Percentiles rank a stretch among this genome's conserved stretches.
Conservation (phyloP, 2,329 filamentous ascomycete species). For the Fusarium sororula region DNA sequence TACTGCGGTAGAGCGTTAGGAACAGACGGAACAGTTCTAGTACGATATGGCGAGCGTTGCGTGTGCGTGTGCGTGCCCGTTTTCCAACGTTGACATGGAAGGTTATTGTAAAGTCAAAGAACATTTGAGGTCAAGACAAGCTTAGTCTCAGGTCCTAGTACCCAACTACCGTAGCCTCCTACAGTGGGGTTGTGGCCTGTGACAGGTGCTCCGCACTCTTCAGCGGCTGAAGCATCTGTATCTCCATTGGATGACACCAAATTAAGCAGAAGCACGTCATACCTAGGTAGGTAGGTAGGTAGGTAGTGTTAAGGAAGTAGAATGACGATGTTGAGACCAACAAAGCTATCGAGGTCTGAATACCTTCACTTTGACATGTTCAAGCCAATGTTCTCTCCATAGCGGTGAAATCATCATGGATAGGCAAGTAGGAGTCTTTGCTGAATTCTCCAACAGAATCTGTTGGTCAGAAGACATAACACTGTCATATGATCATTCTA, state of each 20-base stretch:
- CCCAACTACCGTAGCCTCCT: not conserved
- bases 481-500: slow-evolving; percentile 8
- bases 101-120: not conserved
- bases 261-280: slow-evolving; percentile 2
- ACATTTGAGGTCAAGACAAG: slow-evolving; percentile 14
- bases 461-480: not conserved
- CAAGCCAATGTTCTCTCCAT: too few relatives aligned
- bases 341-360: not conserved
- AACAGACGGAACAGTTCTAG: not conserved
- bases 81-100: not conserved
- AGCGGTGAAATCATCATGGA: not conserved
- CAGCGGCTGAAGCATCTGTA: not conserved
- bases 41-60: not conserved
- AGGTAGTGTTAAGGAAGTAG: not conserved
- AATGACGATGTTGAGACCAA: not conserved
- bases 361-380: not conserved
- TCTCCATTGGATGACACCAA: slow-evolving; percentile 15
- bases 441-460: not conserved
- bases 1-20: not conserved
- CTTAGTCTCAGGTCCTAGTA: not conserved
- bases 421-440: not conserved
- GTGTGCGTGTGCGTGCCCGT: not conserved
- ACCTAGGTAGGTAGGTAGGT: too few relatives aligned
- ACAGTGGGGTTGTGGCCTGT: slow-evolving; percentile 10
- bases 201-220: not conserved